phyloP scores from a whole-genome alignment of 257 asterid species.

The Sherardia arvensis region DNA sequence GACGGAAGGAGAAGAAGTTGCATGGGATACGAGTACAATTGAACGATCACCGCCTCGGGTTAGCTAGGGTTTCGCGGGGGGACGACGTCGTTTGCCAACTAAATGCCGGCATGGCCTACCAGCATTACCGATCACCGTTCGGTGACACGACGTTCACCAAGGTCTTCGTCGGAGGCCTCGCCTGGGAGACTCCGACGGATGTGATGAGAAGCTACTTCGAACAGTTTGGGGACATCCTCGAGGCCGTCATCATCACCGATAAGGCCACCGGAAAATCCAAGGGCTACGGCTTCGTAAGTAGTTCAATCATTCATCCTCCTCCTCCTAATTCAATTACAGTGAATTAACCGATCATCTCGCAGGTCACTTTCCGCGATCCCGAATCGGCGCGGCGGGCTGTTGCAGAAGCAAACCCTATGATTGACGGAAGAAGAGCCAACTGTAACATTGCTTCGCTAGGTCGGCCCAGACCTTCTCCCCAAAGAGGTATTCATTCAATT shows the following conservation, averaged over 20 bases:
- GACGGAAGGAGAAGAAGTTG: not conserved
- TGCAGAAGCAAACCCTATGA: slow-evolving; percentile 74
- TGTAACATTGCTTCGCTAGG: slow-evolving; percentile 93
- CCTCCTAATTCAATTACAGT: no score
- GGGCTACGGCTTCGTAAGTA: slow-evolving; percentile 94
- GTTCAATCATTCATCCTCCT: no score
- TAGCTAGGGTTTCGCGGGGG: not conserved
- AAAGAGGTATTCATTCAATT: no score
- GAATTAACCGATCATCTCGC: no score
- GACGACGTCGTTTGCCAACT: not conserved
- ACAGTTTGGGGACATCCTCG: slow-evolving; percentile 90
- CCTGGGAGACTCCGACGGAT: slow-evolving; percentile 96
- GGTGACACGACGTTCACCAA: slow-evolving; percentile 93
- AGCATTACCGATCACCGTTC: slow-evolving; percentile 92
- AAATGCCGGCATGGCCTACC: slow-evolving; percentile 58
- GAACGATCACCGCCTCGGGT: not conserved
- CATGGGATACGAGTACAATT: not conserved
- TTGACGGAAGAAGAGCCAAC: slow-evolving; percentile 89
- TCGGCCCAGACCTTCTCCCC: slow-evolving; percentile 86
- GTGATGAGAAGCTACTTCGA: slow-evolving; percentile 70
- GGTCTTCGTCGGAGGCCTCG: slow-evolving; percentile 94
- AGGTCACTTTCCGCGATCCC: slow-evolving; percentile 91
- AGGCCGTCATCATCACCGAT: slow-evolving; percentile 91
- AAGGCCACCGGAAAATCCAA: slow-evolving; percentile 90
- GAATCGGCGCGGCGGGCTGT: slow-evolving; percentile 85